Percentiles rank a stretch among this genome's conserved stretches.
These are phyloP conservation scores for Begonia masoniana DNA, from an alignment of 306 rosid species.

Conservation along the genomic window DNA sequence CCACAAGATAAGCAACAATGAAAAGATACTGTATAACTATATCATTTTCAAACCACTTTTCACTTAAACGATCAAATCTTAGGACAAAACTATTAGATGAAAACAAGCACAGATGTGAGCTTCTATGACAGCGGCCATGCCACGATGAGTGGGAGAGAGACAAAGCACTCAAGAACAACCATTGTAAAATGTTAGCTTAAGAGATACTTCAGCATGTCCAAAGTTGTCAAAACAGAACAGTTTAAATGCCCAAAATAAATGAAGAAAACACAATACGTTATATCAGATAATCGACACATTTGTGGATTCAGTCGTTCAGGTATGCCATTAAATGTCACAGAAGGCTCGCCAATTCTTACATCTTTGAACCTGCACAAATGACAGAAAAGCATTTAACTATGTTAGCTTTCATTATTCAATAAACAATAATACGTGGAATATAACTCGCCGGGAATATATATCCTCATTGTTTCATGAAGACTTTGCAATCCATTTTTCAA, in stretches of 20 bases:
- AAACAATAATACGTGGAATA: too few relatives aligned
- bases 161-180: too few relatives aligned
- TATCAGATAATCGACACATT: conserved; percentile 67
- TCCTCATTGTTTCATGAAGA: background rate
- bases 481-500: background rate
- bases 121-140: too few relatives aligned
- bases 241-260: background rate
- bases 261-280: conserved; percentile 34
- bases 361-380: conserved; percentile 45
- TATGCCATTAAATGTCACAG: conserved; percentile 30
- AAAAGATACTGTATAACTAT: background rate
- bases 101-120: too few relatives aligned
- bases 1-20: background rate
- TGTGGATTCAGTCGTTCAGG: conserved; percentile 45
- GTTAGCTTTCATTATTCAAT: too few relatives aligned
- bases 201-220: background rate
- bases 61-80: too few relatives aligned
- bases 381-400: background rate
- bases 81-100: too few relatives aligned
- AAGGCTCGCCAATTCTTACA: conserved; percentile 54
- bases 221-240: conserved; percentile 1
- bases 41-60: background rate
- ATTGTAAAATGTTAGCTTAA: too few relatives aligned
- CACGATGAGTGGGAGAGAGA: too few relatives aligned
- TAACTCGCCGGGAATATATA: background rate